Conservation (phyloP, 1,284 basidiomycete genomes). For the Malassezia equina region DNA sequence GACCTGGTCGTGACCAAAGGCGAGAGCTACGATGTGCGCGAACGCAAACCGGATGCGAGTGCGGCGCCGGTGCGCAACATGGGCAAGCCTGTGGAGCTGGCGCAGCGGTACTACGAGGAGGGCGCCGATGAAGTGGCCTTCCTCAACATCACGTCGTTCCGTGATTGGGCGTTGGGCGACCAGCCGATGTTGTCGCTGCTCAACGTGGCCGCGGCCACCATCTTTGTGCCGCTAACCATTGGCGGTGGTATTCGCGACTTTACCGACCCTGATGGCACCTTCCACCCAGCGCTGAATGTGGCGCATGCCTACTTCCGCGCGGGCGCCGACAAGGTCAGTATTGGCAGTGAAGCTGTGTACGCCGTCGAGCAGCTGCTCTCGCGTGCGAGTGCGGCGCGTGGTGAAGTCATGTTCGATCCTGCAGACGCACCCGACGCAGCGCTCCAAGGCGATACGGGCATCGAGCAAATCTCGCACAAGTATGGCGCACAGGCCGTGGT, state of each 20-base stretch:
- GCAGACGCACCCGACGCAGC: conserved; percentile 58
- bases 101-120: conserved; percentile 70
- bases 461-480: conserved; percentile 78
- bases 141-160: conserved; percentile 98
- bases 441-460: conserved; percentile 57
- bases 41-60: conserved; percentile 49
- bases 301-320: conserved; percentile 92
- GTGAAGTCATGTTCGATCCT: conserved; percentile 79
- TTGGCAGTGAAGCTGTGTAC: conserved; percentile 87
- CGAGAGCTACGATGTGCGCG: conserved; percentile 96
- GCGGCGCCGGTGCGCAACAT: conserved; percentile 74
- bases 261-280: conserved; percentile 86
- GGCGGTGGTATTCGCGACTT: conserved; percentile 97
- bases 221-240: conserved; percentile 97
- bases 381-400: conserved; percentile 58
- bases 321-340: conserved; percentile 92
- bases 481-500: conserved; percentile 98
- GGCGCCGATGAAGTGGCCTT: conserved; percentile 96
- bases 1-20: conserved; percentile 99
- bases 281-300: conserved; percentile 76
- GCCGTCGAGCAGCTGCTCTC: conserved; percentile 70
- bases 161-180: conserved; percentile 82
- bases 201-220: conserved; percentile 71
- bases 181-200: conserved; percentile 98
- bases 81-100: conserved; percentile 89